A percentile compares a stretch with the other conserved stretches of the same genome.
Evolutionary conservation across 139 green algal species (phyloP).

Genomic region (Chlamydomonas applanata): DNA sequence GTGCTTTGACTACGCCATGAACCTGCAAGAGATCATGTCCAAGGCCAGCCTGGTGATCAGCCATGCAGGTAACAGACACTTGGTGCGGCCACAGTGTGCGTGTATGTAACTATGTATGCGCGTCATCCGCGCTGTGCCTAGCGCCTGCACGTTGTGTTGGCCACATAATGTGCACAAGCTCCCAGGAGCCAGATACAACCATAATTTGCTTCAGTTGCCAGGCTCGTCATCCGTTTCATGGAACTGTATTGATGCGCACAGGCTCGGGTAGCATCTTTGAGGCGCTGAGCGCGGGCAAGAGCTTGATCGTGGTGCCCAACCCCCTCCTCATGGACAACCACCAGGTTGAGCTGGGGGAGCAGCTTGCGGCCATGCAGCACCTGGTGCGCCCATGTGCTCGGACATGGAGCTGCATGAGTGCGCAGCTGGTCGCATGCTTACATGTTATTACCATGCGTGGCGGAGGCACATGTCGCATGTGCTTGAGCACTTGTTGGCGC

Average conservation of each 20-base stretch:
- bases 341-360: slow-evolving; percentile 68
- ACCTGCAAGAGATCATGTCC: slow-evolving; percentile 50
- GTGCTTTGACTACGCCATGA: slow-evolving; percentile 72
- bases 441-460: too few species aligned
- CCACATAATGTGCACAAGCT: too few species aligned
- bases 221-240: background rate
- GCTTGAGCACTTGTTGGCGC: too few species aligned
- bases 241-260: slow-evolving; percentile 1
- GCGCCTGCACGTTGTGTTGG: too few species aligned
- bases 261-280: slow-evolving; percentile 85
- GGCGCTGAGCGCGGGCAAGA: slow-evolving; percentile 52
- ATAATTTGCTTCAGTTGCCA: too few species aligned
- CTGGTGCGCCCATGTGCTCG: slow-evolving; percentile 20
- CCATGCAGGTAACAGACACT: slow-evolving; percentile 57
- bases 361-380: slow-evolving; percentile 56
- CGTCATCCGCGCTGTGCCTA: too few species aligned
- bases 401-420: too few species aligned
- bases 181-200: too few species aligned
- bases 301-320: slow-evolving; percentile 82
- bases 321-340: slow-evolving; percentile 85
- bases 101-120: too few species aligned
- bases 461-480: too few species aligned
- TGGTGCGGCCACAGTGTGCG: too few species aligned
- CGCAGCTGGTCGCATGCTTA: too few species aligned
- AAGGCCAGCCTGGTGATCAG: slow-evolving; percentile 73